Conservation (phyloP, 225 moss, liverwort and hornwort species). For the Physcomitrellopsis africana region DNA sequence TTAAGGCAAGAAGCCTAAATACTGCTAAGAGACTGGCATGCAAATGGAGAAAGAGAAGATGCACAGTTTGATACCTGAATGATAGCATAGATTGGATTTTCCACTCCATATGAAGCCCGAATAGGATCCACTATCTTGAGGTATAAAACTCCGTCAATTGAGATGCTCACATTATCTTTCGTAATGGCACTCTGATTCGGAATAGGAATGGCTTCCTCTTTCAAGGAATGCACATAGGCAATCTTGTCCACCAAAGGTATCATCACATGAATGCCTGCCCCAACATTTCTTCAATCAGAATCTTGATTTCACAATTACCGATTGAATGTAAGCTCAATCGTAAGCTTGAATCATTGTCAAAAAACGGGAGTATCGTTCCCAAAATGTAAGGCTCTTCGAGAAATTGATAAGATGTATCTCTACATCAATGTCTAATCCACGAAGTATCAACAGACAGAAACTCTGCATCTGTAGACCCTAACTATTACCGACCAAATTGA, state of each 20-base stretch:
- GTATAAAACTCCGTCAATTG: conserved; percentile 95
- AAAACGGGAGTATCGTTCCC: background rate
- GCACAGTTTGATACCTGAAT: conserved; percentile 59
- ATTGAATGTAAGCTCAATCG: conserved; percentile 12
- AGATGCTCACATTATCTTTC: conserved; percentile 99
- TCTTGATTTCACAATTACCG: background rate
- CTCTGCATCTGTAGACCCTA: background rate
- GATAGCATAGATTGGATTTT: conserved; percentile 95
- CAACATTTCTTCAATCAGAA: conserved; percentile 28
- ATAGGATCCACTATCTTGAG: conserved; percentile 97
- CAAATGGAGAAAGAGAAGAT: background rate
- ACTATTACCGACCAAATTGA: background rate
- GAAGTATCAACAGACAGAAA: background rate
- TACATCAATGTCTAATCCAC: conserved; percentile 4
- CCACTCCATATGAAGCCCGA: conserved; percentile 97
- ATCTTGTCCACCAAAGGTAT: conserved; percentile 94
- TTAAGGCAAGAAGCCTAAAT: background rate
- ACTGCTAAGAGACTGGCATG: background rate
- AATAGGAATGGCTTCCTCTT: conserved; percentile 97
- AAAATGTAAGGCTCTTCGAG: background rate
- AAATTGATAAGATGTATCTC: background rate
- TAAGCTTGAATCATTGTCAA: background rate
- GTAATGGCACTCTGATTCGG: conserved; percentile 97
- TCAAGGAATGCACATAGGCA: conserved; percentile 96
- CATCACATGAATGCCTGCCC: conserved; percentile 91